Evolutionary conservation across 495 filamentous ascomycete species (phyloP), one percentile per base, ranked within the genome.

Genomic region (Zalerion maritima): DNA sequence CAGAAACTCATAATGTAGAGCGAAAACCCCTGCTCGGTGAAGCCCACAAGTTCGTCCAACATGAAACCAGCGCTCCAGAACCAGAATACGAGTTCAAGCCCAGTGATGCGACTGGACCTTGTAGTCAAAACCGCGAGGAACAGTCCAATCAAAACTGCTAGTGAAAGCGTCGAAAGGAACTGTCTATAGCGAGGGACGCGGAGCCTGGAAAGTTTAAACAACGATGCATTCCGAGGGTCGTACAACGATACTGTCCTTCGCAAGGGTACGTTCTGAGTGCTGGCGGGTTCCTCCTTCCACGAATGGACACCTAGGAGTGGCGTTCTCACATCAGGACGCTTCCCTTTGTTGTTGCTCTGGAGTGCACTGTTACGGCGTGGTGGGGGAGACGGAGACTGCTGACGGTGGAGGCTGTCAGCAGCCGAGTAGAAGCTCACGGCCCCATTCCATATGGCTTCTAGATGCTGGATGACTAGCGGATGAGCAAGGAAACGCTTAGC

Each of bases 51-150:
- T 49, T 93, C 84, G 42, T 91, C 83, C n/a, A 94, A 75, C 81
- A 94, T 91, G 51, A 87, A 94, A 3, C 86, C 86, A 14, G 81
- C 79, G 45, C 81, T 87, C 86, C 86, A 94, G 48, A 94, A 76
- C 86, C 86, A 94, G 48, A 94, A 94, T 7, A 89, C 42, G 13
- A 93, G 49, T 49, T 94, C 86, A 5, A 93, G 52, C 2, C 69
- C 59, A 8, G 83, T 89, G 41, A 94, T 92, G 14, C 62, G 59
- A 24, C 68, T 66, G 12, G 81, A 83, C 31, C 79, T 59, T 45
- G 78, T 52, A 23, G 61, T 47, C 6, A 87, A 53, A 11, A 92
- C 81, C 2, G 80, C 75, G 13, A 93, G 50, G 42, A 82, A 93
- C 20, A 94, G 60, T n/a, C 72, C 73, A 14, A 94, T 66, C 40